Conservation (phyloP, 495 filamentous ascomycete species). For the Penicillium arizonense region DNA sequence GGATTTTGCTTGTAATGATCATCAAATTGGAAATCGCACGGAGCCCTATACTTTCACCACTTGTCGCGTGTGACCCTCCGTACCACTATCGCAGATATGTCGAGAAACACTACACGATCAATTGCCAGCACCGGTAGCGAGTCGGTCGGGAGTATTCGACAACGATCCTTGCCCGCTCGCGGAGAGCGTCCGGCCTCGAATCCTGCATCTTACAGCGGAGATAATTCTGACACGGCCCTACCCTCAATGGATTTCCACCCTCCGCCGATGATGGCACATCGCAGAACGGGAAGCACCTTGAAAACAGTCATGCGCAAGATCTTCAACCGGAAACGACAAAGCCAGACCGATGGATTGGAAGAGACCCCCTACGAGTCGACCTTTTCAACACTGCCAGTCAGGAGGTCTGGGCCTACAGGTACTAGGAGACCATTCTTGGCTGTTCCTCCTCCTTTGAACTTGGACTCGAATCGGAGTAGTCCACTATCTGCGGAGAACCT, state of each 20-base stretch:
- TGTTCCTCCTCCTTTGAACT: constrained; percentile 23
- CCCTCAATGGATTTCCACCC: constrained; percentile 27
- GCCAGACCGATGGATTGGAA: constrained; percentile 34
- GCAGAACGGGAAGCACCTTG: constrained; percentile 43
- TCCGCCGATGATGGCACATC: constrained; percentile 24
- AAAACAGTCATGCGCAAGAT: constrained; percentile 51
- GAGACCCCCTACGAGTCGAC: constrained; percentile 20
- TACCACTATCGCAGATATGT: constrained; percentile 11
- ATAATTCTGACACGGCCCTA: constrained; percentile 25
- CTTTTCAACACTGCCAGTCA: constrained; percentile 1
- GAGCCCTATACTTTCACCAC: not conserved
- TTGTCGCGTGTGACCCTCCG: not conserved
- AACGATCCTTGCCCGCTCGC: constrained; percentile 14
- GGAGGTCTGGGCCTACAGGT: not conserved
- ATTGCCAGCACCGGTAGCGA: constrained; percentile 25
- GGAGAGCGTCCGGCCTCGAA: constrained; percentile 19
- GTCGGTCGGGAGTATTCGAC: constrained; percentile 10
- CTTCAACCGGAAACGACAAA: constrained; percentile 44
- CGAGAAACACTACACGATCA: constrained; percentile 12
- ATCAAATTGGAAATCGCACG: not conserved
- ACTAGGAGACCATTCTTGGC: constrained; percentile 16
- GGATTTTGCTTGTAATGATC: constrained; percentile 22
- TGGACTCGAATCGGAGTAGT: constrained; percentile 26
- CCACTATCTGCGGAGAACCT: constrained; percentile 23
- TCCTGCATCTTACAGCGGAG: constrained; percentile 14